Base-by-base conservation (phyloP, 108 stramenopile genomes). In the Cylindrotheca closterium region DNA sequence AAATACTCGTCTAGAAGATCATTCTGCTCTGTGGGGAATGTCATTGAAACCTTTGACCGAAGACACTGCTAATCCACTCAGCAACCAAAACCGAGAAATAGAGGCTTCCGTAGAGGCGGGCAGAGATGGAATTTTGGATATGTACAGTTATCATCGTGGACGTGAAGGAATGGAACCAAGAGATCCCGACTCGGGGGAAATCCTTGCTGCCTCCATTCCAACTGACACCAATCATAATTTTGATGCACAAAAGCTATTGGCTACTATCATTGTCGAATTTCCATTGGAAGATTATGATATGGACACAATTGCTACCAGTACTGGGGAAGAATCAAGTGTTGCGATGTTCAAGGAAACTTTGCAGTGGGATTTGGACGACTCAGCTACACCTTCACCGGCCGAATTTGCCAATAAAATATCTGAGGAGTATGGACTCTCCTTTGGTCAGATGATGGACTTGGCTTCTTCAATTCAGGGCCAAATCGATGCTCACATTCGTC, bases 121-220 rank as follows among this genome's bases (percentile, higher is more conserved):
- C 24, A 51, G 30, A 3, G 58, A 60, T n/a, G 50, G 2, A 10
- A 48, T 73, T 30, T 51, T 93, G 4, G 88, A 93, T 60, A 79
- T 84, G 67, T 82, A 86, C 51, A 65, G 83, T 0, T 93, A 93
- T 59, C 91, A 93, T 53, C 69, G 74, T 27, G 91, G 91, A 19
- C 60, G 86, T 12, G 88, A 82, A 51, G 92, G 92, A 26, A 30
- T 76, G 26, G 92, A 93, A 66, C 71, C 83, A 25, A 76, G 92
- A n/a, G 65, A 76, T 53, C 32, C 60, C 4, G 48, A 50, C 25
- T 79, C 75, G 4, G 91, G 88, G 21, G 80, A 82, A 47, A 63
- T 92, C 27, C 47, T 87, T n/a, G 81, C 73, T 54, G 73, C 83
- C 54, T 24, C 60, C 10, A 68, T 60, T 47, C 72, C 71, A n/a